phyloP scores from a whole-genome alignment of 495 filamentous ascomycete species.

The Penicillium nucicola region DNA sequence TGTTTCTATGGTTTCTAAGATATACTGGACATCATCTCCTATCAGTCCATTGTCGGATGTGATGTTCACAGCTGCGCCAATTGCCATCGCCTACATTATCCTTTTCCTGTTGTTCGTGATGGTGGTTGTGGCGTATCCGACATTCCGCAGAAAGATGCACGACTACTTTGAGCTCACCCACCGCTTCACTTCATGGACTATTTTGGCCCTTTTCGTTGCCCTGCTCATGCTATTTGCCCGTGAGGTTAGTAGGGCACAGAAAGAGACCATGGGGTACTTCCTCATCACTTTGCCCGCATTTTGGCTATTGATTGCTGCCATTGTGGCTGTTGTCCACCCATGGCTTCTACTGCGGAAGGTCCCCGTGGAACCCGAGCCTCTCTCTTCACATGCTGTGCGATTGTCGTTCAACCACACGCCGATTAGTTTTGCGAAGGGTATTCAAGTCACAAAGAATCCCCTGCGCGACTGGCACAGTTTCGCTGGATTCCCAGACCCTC shows the following conservation, averaged over 20 bases:
- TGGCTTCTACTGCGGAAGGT: constrained; percentile 64
- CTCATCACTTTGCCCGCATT: constrained; percentile 58
- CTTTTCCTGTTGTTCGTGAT: constrained; percentile 29
- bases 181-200: constrained; percentile 63
- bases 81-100: constrained; percentile 18
- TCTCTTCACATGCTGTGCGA: constrained; percentile 65
- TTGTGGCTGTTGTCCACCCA: constrained; percentile 58
- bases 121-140: constrained; percentile 42
- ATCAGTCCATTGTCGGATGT: constrained; percentile 10
- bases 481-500: constrained; percentile 56
- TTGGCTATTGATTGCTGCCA: constrained; percentile 64
- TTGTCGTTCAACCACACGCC: constrained; percentile 60
- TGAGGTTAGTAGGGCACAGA: constrained; percentile 23
- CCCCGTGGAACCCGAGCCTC: constrained; percentile 54
- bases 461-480: constrained; percentile 72
- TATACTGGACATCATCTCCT: constrained; percentile 19
- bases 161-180: constrained; percentile 67
- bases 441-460: constrained; percentile 39
- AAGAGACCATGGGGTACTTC: constrained; percentile 15
- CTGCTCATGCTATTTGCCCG: constrained; percentile 24
- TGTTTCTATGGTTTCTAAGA: constrained; percentile 38
- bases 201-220: constrained; percentile 59
- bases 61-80: constrained; percentile 14
- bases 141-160: constrained; percentile 51
- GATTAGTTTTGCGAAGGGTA: constrained; percentile 20